Conservation (phyloP, 2,329 filamentous ascomycete species). For the Byssochlamys sp. region DNA sequence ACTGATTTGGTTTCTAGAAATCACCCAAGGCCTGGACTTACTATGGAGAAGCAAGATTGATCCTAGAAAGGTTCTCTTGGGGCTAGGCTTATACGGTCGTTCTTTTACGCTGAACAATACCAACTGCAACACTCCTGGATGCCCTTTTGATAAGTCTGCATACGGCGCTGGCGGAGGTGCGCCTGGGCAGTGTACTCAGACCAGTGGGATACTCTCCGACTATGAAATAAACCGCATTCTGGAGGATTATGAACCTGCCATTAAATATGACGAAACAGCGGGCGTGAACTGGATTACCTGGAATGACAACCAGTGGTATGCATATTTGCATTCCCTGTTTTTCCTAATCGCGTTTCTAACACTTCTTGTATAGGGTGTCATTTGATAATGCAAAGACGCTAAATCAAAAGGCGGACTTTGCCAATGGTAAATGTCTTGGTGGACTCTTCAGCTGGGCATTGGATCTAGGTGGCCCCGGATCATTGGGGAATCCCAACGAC, state of each 20-base stretch:
- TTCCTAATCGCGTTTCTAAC: not conserved
- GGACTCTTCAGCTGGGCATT: conserved; percentile 12
- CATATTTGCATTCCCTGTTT: not conserved
- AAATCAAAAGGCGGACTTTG: conserved; percentile 10
- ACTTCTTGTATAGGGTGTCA: conserved; percentile 7
- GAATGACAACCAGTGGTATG: conserved; percentile 8
- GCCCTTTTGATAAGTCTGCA: not conserved
- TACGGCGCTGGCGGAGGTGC: not conserved
- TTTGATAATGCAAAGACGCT: conserved; percentile 11
- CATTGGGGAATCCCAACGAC: conserved; percentile 4
- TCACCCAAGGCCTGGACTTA: not conserved
- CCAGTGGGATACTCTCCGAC: not conserved
- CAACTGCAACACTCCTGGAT: not conserved
- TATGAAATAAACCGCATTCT: not conserved
- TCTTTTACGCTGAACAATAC: not conserved
- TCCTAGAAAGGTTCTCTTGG: not conserved
- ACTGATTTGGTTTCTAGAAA: not conserved
- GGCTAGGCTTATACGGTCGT: not conserved
- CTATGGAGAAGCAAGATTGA: not conserved
- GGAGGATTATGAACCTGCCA: not conserved
- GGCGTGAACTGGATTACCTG: conserved; percentile 9
- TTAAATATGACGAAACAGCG: conserved; percentile 3
- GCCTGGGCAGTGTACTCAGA: not conserved
- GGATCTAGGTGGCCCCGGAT: conserved; percentile 9
- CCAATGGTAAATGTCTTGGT: conserved; percentile 10